These are phyloP conservation scores for Ustilago shanxiensis DNA, from an alignment of 1,284 basidiomycete genomes.

Conservation along the genomic window DNA sequence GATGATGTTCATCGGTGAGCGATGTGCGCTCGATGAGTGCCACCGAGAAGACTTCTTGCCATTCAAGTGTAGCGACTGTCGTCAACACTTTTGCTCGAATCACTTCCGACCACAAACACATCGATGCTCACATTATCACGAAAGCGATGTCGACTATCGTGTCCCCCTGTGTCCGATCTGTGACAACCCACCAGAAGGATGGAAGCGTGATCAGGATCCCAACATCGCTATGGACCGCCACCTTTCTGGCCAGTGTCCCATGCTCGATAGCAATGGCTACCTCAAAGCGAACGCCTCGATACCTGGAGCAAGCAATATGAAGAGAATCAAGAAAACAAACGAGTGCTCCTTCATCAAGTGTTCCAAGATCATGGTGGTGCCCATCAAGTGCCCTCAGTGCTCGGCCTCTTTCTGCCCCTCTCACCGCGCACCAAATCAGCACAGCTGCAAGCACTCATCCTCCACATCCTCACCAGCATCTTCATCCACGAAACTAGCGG, in stretches of 20 bases:
- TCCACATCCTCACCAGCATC: conserved; percentile 26
- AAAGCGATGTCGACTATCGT: conserved; percentile 39
- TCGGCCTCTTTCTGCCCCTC: conserved; percentile 55
- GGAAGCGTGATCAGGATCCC: conserved; percentile 62
- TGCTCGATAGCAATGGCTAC: conserved; percentile 46
- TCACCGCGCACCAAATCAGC: conserved; percentile 60
- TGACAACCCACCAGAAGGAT: conserved; percentile 55
- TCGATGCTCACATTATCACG: conserved; percentile 35
- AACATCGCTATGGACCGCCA: conserved; percentile 65
- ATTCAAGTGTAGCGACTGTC: conserved; percentile 62
- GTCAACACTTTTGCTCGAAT: conserved; percentile 54
- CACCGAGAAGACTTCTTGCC: conserved; percentile 64
- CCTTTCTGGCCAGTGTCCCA: conserved; percentile 51
- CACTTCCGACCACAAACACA: conserved; percentile 55
- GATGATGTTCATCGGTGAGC: conserved; percentile 65
- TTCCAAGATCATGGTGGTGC: conserved; percentile 64
- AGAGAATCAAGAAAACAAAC: conserved; percentile 52
- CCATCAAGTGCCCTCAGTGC: conserved; percentile 57
- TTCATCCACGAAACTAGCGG: conserved; percentile 17
- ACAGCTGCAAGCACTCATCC: conserved; percentile 43
- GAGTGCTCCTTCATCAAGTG: conserved; percentile 58
- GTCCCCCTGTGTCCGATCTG: conserved; percentile 64
- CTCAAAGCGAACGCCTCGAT: conserved; percentile 17
- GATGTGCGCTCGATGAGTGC: conserved; percentile 56
- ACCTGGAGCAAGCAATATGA: conserved; percentile 16